phyloP scores from a whole-genome alignment of 73 alveolate genomes.

The Uronychia binucleata region DNA sequence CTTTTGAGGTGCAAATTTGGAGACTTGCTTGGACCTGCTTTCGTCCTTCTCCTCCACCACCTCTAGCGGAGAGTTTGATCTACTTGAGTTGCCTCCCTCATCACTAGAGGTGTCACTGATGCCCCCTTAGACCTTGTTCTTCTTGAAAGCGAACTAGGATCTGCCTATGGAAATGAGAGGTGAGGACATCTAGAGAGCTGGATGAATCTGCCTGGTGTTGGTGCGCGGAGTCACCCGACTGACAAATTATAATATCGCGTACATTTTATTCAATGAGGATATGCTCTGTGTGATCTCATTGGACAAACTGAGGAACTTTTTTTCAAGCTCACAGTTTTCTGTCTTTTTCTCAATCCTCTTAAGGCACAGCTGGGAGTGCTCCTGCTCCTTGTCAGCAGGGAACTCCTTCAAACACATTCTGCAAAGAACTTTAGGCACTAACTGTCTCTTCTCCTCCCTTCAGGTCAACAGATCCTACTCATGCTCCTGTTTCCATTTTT shows the following conservation, averaged over 20 bases:
- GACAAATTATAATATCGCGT: background rate
- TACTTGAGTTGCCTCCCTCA: background rate
- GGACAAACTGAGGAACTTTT: constrained; percentile 31
- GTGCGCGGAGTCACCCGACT: background rate
- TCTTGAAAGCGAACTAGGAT: background rate
- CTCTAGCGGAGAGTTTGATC: background rate
- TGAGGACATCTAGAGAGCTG: background rate
- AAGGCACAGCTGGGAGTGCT: constrained; percentile 32
- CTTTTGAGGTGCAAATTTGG: no score
- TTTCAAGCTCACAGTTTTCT: background rate
- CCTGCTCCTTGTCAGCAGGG: constrained; percentile 39
- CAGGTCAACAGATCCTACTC: background rate
- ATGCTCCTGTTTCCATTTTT: no score
- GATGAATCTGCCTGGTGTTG: background rate
- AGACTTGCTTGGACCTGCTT: no score
- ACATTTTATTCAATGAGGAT: constrained; percentile 9
- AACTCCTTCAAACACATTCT: constrained; percentile 27
- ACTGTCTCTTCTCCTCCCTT: constrained; percentile 33
- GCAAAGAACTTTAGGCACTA: constrained; percentile 23
- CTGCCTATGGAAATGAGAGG: background rate
- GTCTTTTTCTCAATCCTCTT: constrained; percentile 10
- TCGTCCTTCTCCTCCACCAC: background rate
- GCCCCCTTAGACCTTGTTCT: no score
- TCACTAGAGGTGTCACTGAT: background rate
- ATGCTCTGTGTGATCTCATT: constrained; percentile 36